Base-by-base conservation (phyloP, 2,329 filamentous ascomycete genomes). In the Aspergillus calidoustus region DNA sequence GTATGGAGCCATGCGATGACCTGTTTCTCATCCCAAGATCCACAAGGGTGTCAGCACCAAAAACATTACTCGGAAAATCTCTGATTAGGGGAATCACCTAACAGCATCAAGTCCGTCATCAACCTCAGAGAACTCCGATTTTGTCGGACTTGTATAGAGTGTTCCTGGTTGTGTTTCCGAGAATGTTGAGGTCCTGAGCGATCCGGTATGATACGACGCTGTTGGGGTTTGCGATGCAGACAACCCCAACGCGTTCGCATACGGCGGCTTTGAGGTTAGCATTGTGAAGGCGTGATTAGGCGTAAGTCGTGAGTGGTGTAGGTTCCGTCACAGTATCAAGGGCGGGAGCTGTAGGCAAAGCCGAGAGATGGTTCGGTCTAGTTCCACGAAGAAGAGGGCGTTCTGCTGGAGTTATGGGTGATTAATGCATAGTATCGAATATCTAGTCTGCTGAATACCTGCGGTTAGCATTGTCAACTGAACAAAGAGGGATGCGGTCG, bases 1-100 rank as follows among this genome's bases (percentile, higher is more conserved):
- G 88, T 93, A 71, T 89, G 86, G 65, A 99, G 84, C 85, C 96
- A 99, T 55, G 97, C 91, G 73, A 91, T 91, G 31, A 99, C 95
- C 68, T 89, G 89, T 68, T 93, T 90, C 80, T 98, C 95, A 73
- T 94, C 90, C 94, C 94, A 98, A 23, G 79, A 83, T 69, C 83
- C 87, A 69, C n/a, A 30, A 38, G 30, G 23, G 63, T 28, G 25
- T 74, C 59, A 76, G 70, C 57, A 62, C 30, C 55, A 28, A 25
- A 30, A 7, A 4, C 5, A 30, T 28, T 38, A 7, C 30, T 4
- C 34, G 31, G 17, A 38, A 28, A 19, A 53, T 44, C 4, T 17
- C 17, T n/a, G n/a, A 19, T 51, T 9, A 13, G 13, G 43, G 34
- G 19, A 57, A 59, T 76, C 86, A 90, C 85, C 89, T 90, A 68